Conservation (phyloP, 177 flowering plant species). For the Vitis hybrid region DNA sequence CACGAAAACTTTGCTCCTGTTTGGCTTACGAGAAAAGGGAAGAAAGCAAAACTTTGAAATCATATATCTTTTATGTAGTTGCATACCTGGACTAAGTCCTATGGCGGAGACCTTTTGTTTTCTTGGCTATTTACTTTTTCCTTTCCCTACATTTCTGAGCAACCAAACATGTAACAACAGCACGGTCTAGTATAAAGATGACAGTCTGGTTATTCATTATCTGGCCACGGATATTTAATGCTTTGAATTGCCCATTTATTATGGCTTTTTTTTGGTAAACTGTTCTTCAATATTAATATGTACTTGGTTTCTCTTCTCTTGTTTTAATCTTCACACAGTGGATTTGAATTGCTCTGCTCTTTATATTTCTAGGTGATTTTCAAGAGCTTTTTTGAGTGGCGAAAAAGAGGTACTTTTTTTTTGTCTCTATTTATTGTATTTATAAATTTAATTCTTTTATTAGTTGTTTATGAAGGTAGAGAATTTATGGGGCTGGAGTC, state of each 20-base stretch:
- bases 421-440: not conserved
- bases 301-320: no score
- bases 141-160: not conserved
- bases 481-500: no score
- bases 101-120: not conserved
- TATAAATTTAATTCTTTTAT: no score
- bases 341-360: not conserved
- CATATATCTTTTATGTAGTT: no score
- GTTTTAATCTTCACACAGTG: not conserved
- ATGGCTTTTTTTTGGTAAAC: not conserved
- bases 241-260: constrained; percentile 12
- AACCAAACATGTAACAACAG: no score
- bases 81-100: no score
- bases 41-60: no score
- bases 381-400: not conserved
- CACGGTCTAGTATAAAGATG: not conserved
- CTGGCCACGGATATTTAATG: constrained; percentile 1
- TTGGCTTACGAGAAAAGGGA: no score
- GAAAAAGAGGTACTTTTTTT: not conserved
- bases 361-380: not conserved
- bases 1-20: no score
- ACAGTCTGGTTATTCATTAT: not conserved
- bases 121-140: not conserved
- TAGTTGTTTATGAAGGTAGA: no score
- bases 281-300: no score